Conservation (phyloP, 2,329 filamentous ascomycete species). For the Cercospora brassicicola region DNA sequence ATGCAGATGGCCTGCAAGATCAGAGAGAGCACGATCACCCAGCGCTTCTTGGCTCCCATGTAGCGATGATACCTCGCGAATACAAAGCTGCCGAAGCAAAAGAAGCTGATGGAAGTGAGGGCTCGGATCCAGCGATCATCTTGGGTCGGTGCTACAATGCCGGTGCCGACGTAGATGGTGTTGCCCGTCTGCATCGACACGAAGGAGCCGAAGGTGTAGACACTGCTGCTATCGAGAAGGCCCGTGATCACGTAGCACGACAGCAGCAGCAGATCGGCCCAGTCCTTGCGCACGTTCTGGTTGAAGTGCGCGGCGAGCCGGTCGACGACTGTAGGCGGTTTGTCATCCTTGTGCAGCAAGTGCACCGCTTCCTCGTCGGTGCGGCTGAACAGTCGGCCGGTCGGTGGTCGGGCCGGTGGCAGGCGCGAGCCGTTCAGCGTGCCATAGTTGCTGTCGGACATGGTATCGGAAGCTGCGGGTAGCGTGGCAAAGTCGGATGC, state of each 20-base stretch:
- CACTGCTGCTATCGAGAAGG: constrained; percentile 72
- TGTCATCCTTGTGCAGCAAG: constrained; percentile 18
- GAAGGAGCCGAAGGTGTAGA: constrained; percentile 76
- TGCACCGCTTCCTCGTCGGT: constrained; percentile 24
- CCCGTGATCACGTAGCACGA: constrained; percentile 76
- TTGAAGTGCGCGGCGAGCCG: constrained; percentile 38
- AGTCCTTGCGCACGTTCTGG: constrained; percentile 59
- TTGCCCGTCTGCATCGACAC: constrained; percentile 83
- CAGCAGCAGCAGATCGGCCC: constrained; percentile 68
- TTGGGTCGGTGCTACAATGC: constrained; percentile 56
- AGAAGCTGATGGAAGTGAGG: constrained; percentile 66
- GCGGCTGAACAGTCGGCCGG: constrained; percentile 19
- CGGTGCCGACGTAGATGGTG: constrained; percentile 75
- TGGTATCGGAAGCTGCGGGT: constrained; percentile 17
- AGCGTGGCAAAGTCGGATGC: constrained; percentile 11
- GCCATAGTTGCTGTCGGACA: constrained; percentile 22
- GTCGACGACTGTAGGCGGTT: neutral
- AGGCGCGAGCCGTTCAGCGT: constrained; percentile 13
- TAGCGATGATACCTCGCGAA: constrained; percentile 68
- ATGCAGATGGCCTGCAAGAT: constrained; percentile 45
- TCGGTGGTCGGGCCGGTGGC: neutral
- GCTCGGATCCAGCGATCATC: constrained; percentile 69
- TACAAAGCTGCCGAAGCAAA: constrained; percentile 70
- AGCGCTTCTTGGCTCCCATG: constrained; percentile 62
- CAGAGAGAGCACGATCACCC: constrained; percentile 59